A percentile compares a stretch with the other conserved stretches of the same genome.
Evolutionary conservation across 2,329 filamentous ascomycete species (phyloP).

Genomic region (Phyllosticta paracitricarpa): DNA sequence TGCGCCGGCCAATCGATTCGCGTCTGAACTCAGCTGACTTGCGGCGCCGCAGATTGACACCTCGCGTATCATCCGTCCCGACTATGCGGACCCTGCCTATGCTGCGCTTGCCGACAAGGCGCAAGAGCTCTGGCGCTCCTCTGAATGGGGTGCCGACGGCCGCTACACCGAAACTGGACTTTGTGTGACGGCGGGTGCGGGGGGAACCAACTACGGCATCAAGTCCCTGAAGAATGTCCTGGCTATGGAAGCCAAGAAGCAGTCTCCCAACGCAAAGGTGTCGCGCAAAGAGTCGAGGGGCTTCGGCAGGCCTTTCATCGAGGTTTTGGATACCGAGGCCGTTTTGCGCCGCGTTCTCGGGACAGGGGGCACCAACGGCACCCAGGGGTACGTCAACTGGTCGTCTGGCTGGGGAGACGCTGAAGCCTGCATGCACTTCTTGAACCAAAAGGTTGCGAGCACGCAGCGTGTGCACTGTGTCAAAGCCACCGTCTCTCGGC

Average conservation of each 20-base stretch:
- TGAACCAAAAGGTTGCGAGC: slow-evolving; percentile 45
- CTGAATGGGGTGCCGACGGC: slow-evolving; percentile 51
- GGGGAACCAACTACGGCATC: slow-evolving; percentile 32
- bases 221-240: slow-evolving; percentile 26
- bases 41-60: slow-evolving; percentile 38
- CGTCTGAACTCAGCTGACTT: neutral
- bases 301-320: slow-evolving; percentile 15
- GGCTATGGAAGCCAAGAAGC: slow-evolving; percentile 22
- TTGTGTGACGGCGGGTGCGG: slow-evolving; percentile 49
- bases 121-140: slow-evolving; percentile 55
- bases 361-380: slow-evolving; percentile 40
- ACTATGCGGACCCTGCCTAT: slow-evolving; percentile 77
- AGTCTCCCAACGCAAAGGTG: neutral
- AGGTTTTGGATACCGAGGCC: slow-evolving; percentile 26
- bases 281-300: slow-evolving; percentile 17
- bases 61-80: slow-evolving; percentile 55
- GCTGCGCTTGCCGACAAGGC: slow-evolving; percentile 62
- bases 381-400: slow-evolving; percentile 63
- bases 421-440: slow-evolving; percentile 56
- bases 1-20: neutral
- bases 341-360: slow-evolving; percentile 32
- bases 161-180: slow-evolving; percentile 64
- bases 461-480: slow-evolving; percentile 44
- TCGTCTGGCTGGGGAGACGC: slow-evolving; percentile 75
- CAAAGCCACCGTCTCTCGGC: slow-evolving; percentile 37